Conservation (phyloP, 2,329 filamentous ascomycete genomes). For the Amphichorda felina region DNA sequence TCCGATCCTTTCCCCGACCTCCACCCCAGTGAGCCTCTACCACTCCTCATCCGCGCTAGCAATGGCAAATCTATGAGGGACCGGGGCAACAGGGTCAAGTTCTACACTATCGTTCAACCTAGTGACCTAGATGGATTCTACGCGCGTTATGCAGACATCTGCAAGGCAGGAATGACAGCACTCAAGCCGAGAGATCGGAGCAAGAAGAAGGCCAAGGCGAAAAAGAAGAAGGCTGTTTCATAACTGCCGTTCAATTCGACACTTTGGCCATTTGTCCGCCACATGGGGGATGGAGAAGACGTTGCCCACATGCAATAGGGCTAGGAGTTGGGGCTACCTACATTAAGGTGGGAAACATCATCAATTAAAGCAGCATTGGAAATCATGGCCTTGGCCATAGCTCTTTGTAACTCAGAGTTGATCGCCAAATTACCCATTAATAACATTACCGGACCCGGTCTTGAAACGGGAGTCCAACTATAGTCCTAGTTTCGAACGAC, state of each 20-base stretch:
- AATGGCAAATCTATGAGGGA: constrained; percentile 60
- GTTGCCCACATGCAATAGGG: too few relatives aligned
- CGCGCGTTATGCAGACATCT: constrained; percentile 63
- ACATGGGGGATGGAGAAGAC: too few relatives aligned
- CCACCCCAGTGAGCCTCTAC: constrained; percentile 44
- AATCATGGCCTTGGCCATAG: too few relatives aligned
- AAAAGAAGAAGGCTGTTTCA: constrained; percentile 45
- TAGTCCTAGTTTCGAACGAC: too few relatives aligned
- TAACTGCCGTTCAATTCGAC: not conserved
- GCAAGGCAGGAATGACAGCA: constrained; percentile 13
- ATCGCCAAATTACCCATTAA: too few relatives aligned
- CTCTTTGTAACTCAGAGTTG: too few relatives aligned
- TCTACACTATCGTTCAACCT: constrained; percentile 73
- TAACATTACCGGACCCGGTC: too few relatives aligned
- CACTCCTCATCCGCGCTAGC: constrained; percentile 72
- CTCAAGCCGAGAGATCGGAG: constrained; percentile 82
- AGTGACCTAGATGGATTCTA: constrained; percentile 74
- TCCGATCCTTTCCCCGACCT: constrained; percentile 49
- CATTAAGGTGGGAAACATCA: not conserved
- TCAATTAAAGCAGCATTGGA: not conserved
- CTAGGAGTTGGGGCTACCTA: too few relatives aligned
- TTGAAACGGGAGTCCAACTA: too few relatives aligned
- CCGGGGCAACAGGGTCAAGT: constrained; percentile 51
- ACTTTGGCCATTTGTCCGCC: too few relatives aligned
- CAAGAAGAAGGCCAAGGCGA: constrained; percentile 72